These are phyloP conservation scores for Fusarium heterosporum DNA, from an alignment of 2,329 filamentous ascomycete species.

Conservation along the genomic window DNA sequence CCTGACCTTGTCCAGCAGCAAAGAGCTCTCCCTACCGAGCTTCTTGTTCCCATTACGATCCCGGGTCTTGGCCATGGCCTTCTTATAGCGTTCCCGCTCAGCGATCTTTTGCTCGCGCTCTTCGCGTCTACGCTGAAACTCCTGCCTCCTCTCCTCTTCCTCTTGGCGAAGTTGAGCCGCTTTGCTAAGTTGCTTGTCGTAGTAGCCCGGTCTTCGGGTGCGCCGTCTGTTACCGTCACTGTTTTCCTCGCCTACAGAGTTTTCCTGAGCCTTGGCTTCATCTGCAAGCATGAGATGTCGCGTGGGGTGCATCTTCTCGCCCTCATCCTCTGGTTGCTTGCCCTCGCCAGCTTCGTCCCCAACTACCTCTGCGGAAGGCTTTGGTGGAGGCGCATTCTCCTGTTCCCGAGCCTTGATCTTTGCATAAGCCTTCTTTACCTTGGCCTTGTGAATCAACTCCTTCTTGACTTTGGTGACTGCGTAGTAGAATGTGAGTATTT, in stretches of 20 bases:
- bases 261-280: conserved; percentile 52
- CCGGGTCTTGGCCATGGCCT: conserved; percentile 79
- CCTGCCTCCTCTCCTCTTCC: conserved; percentile 57
- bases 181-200: conserved; percentile 70
- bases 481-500: conserved; percentile 33
- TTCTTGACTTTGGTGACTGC: conserved; percentile 92
- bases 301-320: conserved; percentile 52
- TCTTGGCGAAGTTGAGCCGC: conserved; percentile 58
- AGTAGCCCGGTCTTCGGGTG: conserved; percentile 65
- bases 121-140: conserved; percentile 63
- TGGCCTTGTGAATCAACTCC: conserved; percentile 89
- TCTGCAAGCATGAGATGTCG: conserved; percentile 56
- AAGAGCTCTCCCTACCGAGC: conserved; percentile 81
- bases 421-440: conserved; percentile 91
- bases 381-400: conserved; percentile 41
- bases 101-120: conserved; percentile 75
- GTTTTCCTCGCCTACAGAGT: conserved; percentile 33
- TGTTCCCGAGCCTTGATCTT: conserved; percentile 76
- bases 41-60: conserved; percentile 81
- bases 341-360: conserved; percentile 36
- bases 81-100: conserved; percentile 72
- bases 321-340: conserved; percentile 32
- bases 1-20: conserved; percentile 82
- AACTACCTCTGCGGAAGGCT: conserved; percentile 22
- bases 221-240: conserved; percentile 52